A percentile compares a stretch with the other conserved stretches of the same genome.
phyloP scores from a whole-genome alignment of 2,329 filamentous ascomycete genomes.

The Daldinia sp. region DNA sequence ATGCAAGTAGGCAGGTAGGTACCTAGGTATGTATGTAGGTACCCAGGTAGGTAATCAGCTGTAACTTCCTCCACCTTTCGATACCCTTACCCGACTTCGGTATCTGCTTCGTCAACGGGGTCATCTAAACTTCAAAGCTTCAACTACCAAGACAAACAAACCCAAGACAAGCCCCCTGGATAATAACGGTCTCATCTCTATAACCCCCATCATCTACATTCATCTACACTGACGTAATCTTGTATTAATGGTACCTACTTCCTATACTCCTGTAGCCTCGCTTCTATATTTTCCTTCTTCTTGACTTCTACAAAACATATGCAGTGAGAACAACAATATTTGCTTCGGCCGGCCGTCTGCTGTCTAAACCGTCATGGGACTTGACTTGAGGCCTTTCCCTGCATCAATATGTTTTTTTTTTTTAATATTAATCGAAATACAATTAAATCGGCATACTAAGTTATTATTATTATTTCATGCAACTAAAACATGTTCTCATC shows the following conservation, averaged over 20 bases:
- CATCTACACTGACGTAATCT: not conserved
- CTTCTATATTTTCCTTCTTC: not conserved
- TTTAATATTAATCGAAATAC: slow-evolving; percentile 16
- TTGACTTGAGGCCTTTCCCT: slow-evolving; percentile 11
- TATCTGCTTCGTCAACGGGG: not conserved
- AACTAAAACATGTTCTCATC: slow-evolving; percentile 4
- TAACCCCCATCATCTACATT: not conserved
- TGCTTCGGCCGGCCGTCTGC: not conserved
- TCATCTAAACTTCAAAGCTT: not conserved
- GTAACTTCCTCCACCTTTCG: not conserved
- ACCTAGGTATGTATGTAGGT: not conserved
- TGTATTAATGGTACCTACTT: not conserved
- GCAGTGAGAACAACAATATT: not conserved
- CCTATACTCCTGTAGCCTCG: not conserved
- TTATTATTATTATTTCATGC: slow-evolving; percentile 21
- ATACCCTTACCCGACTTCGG: not conserved
- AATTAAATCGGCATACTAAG: slow-evolving; percentile 13
- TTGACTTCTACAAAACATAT: not conserved
- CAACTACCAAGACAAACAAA: not conserved
- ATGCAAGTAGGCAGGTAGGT: not conserved
- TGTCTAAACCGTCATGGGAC: not conserved
- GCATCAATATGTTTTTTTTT: slow-evolving; percentile 9
- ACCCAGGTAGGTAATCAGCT: not conserved
- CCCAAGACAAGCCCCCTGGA: too few relatives aligned
- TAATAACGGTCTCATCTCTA: not conserved